These are phyloP conservation scores for Dimocarpus longan DNA, from an alignment of 345 rosid genomes.

Conservation along the genomic window DNA sequence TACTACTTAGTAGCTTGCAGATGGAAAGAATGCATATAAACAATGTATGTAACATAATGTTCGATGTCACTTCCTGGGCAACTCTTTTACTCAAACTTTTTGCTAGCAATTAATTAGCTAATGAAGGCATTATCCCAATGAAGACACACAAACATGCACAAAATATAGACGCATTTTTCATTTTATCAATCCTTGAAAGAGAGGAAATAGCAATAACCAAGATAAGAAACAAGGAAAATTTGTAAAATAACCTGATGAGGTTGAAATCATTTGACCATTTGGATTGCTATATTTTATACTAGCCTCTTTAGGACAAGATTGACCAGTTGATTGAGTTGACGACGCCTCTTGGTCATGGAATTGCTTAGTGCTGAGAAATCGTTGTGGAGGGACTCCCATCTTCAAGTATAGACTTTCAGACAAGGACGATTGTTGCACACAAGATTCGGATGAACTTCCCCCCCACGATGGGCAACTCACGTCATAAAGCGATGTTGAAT, in stretches of 20 bases:
- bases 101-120: neutral
- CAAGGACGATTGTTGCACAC: constrained; percentile 25
- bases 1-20: neutral
- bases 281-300: constrained; percentile 48
- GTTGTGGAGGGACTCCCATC: constrained; percentile 45
- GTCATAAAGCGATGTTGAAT: constrained; percentile 35
- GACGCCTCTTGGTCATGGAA: constrained; percentile 70
- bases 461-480: constrained; percentile 49
- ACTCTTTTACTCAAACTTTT: neutral
- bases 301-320: constrained; percentile 63
- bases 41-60: neutral
- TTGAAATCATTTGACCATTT: constrained; percentile 30
- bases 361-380: constrained; percentile 41
- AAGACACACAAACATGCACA: neutral
- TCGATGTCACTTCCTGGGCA: neutral
- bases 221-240: neutral
- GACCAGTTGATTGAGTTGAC: constrained; percentile 72
- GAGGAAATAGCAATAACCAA: neutral
- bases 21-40: neutral
- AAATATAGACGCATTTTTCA: neutral
- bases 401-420: constrained; percentile 54
- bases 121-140: neutral
- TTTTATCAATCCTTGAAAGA: neutral
- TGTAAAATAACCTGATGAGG: constrained; percentile 34
- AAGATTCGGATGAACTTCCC: constrained; percentile 39